Percentiles rank a stretch among this genome's conserved stretches.
Conservation (phyloP, 148 eudicot genomes). For the Polygonum maritimum region DNA sequence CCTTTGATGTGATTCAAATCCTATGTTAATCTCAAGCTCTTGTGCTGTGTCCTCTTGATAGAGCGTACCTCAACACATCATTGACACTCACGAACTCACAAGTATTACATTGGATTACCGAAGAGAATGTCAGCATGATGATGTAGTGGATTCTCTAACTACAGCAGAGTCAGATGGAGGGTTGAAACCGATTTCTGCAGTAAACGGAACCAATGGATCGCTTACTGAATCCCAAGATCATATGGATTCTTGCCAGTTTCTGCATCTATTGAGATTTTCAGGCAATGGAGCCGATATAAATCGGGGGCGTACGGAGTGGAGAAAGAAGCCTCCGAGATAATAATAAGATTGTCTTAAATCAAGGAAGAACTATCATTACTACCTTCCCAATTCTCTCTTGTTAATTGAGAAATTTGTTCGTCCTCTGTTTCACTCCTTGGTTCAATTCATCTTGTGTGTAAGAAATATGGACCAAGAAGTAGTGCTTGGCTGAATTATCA, state of each 20-base stretch:
- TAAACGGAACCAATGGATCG: slow-evolving; percentile 40
- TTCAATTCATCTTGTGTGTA: neutral
- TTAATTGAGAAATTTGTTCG: neutral
- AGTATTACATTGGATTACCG: slow-evolving; percentile 80
- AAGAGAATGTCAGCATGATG: slow-evolving; percentile 83
- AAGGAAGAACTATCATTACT: neutral
- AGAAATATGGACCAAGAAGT: too few relatives aligned
- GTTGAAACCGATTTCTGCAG: slow-evolving; percentile 14
- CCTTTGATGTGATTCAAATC: neutral
- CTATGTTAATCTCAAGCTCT: neutral
- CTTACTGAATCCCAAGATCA: slow-evolving; percentile 20
- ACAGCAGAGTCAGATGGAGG: slow-evolving; percentile 34
- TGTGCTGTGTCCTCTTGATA: slow-evolving; percentile 16
- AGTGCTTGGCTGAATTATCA: too few relatives aligned
- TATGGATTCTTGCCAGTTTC: slow-evolving; percentile 34
- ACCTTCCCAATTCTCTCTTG: neutral
- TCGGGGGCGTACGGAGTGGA: slow-evolving; percentile 83
- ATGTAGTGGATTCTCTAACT: slow-evolving; percentile 73
- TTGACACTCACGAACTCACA: slow-evolving; percentile 67
- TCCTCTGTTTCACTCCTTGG: neutral
- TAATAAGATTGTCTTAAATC: neutral
- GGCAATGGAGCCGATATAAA: slow-evolving; percentile 59
- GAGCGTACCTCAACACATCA: slow-evolving; percentile 82
- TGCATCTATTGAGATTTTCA: slow-evolving; percentile 75
- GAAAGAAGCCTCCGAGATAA: slow-evolving; percentile 49